phyloP scores from a whole-genome alignment of 371 early-diverging fungal species.

The Rhizopus arrhizus region DNA sequence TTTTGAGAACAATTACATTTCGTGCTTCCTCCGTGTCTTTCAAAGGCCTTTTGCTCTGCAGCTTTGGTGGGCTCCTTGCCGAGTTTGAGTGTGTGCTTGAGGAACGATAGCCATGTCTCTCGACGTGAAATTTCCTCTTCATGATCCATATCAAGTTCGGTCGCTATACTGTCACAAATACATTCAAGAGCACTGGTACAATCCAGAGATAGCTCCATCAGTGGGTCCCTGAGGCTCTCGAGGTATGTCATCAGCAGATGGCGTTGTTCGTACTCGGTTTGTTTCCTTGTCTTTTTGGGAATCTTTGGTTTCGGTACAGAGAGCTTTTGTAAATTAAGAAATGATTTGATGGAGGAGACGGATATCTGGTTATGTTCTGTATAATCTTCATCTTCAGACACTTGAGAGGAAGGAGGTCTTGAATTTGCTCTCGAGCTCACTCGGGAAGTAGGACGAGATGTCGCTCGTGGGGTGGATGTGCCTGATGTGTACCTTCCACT shows the following conservation, averaged over 20 bases:
- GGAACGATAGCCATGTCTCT: slow-evolving; percentile 39
- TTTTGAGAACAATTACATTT: slow-evolving; percentile 38
- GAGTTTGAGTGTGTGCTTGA: slow-evolving; percentile 33
- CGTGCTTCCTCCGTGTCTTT: slow-evolving; percentile 18
- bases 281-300: slow-evolving; percentile 48
- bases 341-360: slow-evolving; percentile 41
- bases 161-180: slow-evolving; percentile 44
- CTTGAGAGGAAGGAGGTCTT: slow-evolving; percentile 15
- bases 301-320: slow-evolving; percentile 29
- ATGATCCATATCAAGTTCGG: slow-evolving; percentile 53
- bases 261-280: slow-evolving; percentile 54
- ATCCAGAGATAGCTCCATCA: slow-evolving; percentile 53
- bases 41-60: slow-evolving; percentile 8
- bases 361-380: slow-evolving; percentile 40
- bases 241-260: slow-evolving; percentile 59
- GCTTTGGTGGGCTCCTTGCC: slow-evolving; percentile 8
- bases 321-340: slow-evolving; percentile 28
- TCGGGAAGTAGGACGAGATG: slow-evolving; percentile 9
- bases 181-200: slow-evolving; percentile 54
- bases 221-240: slow-evolving; percentile 57
- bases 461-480: neutral
- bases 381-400: slow-evolving; percentile 30
- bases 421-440: slow-evolving; percentile 14
- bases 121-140: slow-evolving; percentile 45
- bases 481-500: slow-evolving; percentile 4